phyloP scores from a whole-genome alignment of 768 basidiomycete genomes.

The Kockovaella imperatae region DNA sequence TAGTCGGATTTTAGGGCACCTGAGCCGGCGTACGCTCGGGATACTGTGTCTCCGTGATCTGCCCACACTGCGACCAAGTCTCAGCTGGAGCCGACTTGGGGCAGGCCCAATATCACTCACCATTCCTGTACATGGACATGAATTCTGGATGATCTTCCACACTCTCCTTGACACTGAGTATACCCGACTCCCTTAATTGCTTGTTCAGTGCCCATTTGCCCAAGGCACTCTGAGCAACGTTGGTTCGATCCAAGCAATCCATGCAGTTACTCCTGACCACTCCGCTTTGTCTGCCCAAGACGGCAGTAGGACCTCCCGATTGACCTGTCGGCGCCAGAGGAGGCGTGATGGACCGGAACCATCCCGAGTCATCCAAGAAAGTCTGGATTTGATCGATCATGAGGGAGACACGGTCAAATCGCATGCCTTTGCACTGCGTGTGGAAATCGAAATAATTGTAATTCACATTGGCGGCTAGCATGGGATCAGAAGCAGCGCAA shows the following conservation, averaged over 20 bases:
- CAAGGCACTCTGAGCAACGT: constrained; percentile 86
- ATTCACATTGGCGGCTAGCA: constrained; percentile 59
- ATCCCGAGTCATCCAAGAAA: constrained; percentile 49
- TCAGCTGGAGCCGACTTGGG: constrained; percentile 3
- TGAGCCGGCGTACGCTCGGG: constrained; percentile 85
- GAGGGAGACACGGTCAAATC: constrained; percentile 83
- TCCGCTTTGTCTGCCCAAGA: constrained; percentile 59
- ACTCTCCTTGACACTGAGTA: constrained; percentile 61
- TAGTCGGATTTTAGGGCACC: constrained; percentile 95
- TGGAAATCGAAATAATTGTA: constrained; percentile 99
- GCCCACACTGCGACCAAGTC: constrained; percentile 71
- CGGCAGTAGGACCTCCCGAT: constrained; percentile 48
- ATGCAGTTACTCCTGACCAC: constrained; percentile 91
- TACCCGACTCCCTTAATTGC: constrained; percentile 66
- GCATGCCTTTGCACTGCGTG: constrained; percentile 85
- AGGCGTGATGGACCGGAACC: constrained; percentile 44
- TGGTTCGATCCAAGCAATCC: constrained; percentile 90
- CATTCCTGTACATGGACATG: constrained; percentile 74
- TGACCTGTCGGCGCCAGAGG: constrained; percentile 1
- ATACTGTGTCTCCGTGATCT: constrained; percentile 85
- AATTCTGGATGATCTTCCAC: constrained; percentile 76
- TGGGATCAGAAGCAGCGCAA: constrained; percentile 45
- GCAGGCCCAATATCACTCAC: constrained; percentile 50
- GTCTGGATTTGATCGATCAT: constrained; percentile 64
- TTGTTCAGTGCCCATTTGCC: constrained; percentile 74